Evolutionary conservation across 2,329 filamentous ascomycete genomes (phyloP).

Genomic region (Monosporascus sp.): DNA sequence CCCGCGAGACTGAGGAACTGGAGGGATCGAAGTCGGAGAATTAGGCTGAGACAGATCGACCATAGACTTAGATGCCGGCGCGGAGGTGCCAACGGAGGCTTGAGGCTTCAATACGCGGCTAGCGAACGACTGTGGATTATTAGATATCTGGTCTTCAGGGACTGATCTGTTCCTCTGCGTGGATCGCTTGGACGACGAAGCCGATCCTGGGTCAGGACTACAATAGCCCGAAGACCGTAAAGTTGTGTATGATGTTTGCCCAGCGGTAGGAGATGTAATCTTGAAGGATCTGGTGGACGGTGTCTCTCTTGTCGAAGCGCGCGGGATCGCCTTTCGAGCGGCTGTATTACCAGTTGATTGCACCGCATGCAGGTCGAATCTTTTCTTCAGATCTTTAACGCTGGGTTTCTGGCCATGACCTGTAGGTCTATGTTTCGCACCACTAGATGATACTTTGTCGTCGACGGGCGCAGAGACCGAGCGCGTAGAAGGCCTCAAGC

Average conservation of each 20-base stretch:
- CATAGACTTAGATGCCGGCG: conserved; percentile 38
- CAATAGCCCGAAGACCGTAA: conserved; percentile 32
- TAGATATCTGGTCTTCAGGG: conserved; percentile 46
- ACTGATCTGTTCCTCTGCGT: conserved; percentile 42
- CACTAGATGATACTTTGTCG: conserved; percentile 30
- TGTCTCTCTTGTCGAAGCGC: conserved; percentile 30
- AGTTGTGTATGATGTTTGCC: conserved; percentile 35
- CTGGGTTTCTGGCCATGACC: conserved; percentile 50
- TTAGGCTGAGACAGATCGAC: conserved; percentile 32
- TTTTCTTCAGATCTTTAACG: conserved; percentile 74
- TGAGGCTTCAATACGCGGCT: conserved; percentile 53
- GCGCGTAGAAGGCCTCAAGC: conserved; percentile 38
- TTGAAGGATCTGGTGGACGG: conserved; percentile 28
- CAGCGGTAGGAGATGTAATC: conserved; percentile 22
- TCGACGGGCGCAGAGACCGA: conserved; percentile 53
- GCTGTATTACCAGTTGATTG: conserved; percentile 22
- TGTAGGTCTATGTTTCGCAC: conserved; percentile 23
- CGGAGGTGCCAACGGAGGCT: conserved; percentile 26
- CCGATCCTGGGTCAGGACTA: conserved; percentile 23
- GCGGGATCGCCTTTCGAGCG: conserved; percentile 29
- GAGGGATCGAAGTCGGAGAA: conserved; percentile 20
- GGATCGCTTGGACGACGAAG: conserved; percentile 25
- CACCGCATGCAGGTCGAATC: conserved; percentile 61
- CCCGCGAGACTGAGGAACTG: conserved; percentile 33
- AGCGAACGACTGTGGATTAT: conserved; percentile 53